phyloP scores from a whole-genome alignment of 345 rosid genomes.

The Boechera stricta region DNA sequence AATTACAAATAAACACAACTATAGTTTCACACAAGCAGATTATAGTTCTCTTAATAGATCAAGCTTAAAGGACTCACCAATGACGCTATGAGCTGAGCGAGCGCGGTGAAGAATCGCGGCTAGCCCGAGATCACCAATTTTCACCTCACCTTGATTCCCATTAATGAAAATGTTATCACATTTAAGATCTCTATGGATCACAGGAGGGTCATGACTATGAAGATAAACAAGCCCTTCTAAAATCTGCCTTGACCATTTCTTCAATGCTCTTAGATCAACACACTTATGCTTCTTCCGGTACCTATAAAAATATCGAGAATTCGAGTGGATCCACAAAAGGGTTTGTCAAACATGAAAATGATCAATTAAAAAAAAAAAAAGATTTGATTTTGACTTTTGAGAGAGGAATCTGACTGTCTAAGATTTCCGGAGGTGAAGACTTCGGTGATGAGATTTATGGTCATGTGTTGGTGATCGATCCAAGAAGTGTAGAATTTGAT shows the following conservation, averaged over 20 bases:
- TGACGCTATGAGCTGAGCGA: conserved; percentile 84
- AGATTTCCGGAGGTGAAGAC: conserved; percentile 92
- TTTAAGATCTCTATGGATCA: conserved; percentile 94
- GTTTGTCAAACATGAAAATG: neutral
- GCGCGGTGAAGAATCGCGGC: conserved; percentile 82
- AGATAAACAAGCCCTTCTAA: conserved; percentile 85
- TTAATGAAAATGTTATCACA: conserved; percentile 96
- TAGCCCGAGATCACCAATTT: conserved; percentile 93
- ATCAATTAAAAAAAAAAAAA: neutral
- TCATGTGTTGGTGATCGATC: conserved; percentile 77
- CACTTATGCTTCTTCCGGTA: conserved; percentile 88
- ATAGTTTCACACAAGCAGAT: neutral
- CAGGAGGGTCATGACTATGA: conserved; percentile 90
- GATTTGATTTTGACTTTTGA: neutral
- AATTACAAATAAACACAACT: conserved; percentile 16
- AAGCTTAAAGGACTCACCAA: conserved; percentile 52
- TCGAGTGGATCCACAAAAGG: neutral
- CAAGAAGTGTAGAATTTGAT: conserved; percentile 85
- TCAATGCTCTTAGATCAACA: conserved; percentile 85
- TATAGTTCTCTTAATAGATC: no score
- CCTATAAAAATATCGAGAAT: conserved; percentile 44
- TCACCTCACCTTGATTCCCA: conserved; percentile 96
- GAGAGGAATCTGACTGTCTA: conserved; percentile 65
- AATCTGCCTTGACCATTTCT: conserved; percentile 95
- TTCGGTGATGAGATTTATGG: conserved; percentile 94